Conservation (phyloP, 1,284 basidiomycete genomes). For the Ustilago bromivora region DNA sequence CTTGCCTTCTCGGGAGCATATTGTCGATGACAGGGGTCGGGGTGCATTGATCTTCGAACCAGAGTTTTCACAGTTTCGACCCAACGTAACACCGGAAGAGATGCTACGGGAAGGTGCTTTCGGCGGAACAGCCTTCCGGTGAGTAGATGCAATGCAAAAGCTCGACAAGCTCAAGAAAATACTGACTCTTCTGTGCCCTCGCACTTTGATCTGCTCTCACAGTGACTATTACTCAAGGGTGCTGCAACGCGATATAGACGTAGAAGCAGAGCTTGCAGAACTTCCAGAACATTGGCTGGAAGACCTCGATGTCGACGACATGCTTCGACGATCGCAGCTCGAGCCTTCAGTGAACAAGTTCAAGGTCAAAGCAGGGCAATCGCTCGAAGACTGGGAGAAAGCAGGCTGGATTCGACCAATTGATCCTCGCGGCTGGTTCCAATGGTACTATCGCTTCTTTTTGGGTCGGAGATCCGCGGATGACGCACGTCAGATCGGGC, state of each 20-base stretch:
- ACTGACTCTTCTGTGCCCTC: neutral
- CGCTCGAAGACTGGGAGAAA: constrained; percentile 72
- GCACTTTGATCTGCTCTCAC: neutral
- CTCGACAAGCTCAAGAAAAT: no score
- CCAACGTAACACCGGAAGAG: constrained; percentile 72
- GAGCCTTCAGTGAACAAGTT: constrained; percentile 70
- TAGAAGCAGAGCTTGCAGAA: constrained; percentile 51
- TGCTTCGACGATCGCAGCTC: constrained; percentile 55
- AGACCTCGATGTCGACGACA: constrained; percentile 40
- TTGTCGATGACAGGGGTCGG: constrained; percentile 40
- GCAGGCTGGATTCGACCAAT: constrained; percentile 71
- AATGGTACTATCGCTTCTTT: constrained; percentile 71
- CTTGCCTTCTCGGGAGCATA: constrained; percentile 28
- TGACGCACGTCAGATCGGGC: constrained; percentile 71
- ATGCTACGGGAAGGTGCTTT: constrained; percentile 72
- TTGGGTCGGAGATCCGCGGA: constrained; percentile 71
- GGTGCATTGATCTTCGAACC: constrained; percentile 71
- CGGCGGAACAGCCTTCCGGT: constrained; percentile 71
- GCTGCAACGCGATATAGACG: constrained; percentile 38
- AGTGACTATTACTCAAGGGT: constrained; percentile 53
- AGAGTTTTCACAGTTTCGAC: constrained; percentile 69
- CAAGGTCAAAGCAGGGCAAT: constrained; percentile 71
- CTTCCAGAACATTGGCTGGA: constrained; percentile 55
- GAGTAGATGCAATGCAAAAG: constrained; percentile 5
- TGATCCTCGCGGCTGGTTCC: constrained; percentile 72